These are phyloP conservation scores for Backusella liffmaniae DNA, from an alignment of 192 early-diverging fungal species.

Conservation along the genomic window DNA sequence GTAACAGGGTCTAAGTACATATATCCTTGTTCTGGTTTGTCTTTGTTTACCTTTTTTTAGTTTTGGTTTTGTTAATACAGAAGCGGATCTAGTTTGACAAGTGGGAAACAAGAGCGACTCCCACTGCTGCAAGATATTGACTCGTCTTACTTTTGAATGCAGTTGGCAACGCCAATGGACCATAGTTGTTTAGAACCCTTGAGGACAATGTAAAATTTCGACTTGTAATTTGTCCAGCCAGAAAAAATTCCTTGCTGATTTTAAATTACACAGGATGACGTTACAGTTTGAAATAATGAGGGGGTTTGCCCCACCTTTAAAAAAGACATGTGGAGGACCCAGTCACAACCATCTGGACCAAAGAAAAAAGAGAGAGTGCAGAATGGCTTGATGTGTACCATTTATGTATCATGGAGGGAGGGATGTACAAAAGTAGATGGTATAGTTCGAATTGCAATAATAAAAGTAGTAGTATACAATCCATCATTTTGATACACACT, in stretches of 20 bases:
- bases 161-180: slow-evolving; percentile 11
- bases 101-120: not conserved
- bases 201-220: not conserved
- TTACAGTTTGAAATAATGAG: not conserved
- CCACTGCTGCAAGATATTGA: not conserved
- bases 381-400: too few species aligned
- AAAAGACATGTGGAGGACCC: not conserved
- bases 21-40: not conserved
- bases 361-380: too few species aligned
- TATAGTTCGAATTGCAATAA: too few species aligned
- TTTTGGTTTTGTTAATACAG: not conserved
- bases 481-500: too few species aligned
- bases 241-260: not conserved
- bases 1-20: too few species aligned
- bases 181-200: slow-evolving; percentile 9
- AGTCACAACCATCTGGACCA: not conserved
- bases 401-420: too few species aligned
- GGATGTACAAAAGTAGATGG: too few species aligned
- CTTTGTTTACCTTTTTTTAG: slow-evolving; percentile 3
- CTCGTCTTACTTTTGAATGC: slow-evolving; percentile 9
- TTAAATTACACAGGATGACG: not conserved
- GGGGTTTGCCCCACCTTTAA: not conserved
- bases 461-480: too few species aligned
- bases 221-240: not conserved
- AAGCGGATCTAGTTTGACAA: not conserved